These are phyloP conservation scores for Fraxinus ornus DNA, from an alignment of 305 asterid species.

Conservation along the genomic window DNA sequence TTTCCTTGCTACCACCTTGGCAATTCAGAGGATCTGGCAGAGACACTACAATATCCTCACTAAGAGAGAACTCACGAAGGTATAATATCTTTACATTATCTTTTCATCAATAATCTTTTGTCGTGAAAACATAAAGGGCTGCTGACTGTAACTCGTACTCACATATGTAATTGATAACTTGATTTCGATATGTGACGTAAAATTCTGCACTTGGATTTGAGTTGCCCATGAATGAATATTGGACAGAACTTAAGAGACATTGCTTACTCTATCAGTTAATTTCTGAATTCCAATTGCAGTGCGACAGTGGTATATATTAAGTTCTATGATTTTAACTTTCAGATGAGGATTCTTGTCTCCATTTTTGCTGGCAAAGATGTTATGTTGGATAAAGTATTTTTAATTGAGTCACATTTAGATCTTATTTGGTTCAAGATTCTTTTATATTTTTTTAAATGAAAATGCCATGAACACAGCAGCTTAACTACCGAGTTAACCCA, in stretches of 20 bases:
- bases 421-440: neutral
- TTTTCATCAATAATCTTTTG: neutral
- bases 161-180: neutral
- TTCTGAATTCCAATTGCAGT: neutral
- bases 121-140: neutral
- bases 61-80: constrained; percentile 62
- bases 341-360: neutral
- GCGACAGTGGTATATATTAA: neutral
- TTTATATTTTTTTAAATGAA: neutral
- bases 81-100: constrained; percentile 10
- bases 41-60: constrained; percentile 63
- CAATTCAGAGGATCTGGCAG: constrained; percentile 65
- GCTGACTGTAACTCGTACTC: constrained; percentile 2
- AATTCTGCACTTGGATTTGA: neutral
- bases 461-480: neutral
- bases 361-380: neutral
- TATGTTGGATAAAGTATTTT: neutral
- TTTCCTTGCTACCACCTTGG: constrained; percentile 58
- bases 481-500: neutral
- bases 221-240: neutral
- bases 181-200: neutral
- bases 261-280: neutral
- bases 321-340: neutral
- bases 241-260: neutral
- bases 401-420: neutral